Base-by-base conservation (phyloP, 495 filamentous ascomycete species). In the Penicillium waksmanii region DNA sequence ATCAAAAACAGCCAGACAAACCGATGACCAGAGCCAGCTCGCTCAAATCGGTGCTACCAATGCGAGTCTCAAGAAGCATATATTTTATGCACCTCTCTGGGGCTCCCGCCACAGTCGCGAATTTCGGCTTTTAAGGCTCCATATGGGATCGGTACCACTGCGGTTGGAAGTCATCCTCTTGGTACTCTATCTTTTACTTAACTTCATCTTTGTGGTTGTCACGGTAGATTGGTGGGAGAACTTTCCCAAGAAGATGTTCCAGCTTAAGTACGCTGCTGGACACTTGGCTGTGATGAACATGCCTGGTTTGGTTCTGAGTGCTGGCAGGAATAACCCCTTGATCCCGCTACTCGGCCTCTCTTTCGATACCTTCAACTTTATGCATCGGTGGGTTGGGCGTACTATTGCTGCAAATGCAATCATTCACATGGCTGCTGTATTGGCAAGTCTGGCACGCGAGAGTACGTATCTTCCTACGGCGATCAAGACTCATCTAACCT, bases 321-420 rank as follows among this genome's bases (percentile, higher is more conserved):
- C 75, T 17, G 75, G 70, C 4, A 71, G 77, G n/a, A 79, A 80
- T 43, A 80, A 80, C 51, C 75, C 73, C 0, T 56, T 80, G 53
- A 66, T 79, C 15, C 53, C 60, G 18, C 34, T 78, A 18, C 44
- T 79, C n/a, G 73, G 72, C 1, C 55, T 79, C 13, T 65, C 69
- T 3, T 79, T 78, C 21, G 75, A 80, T 50, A 66, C 74, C 0
- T 80, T 79, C 66, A 80, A 80, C 51, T 69, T 79, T 12, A 63
- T 80, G 58, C 77, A 80, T 64, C 77, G 77, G 4, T 80, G 77
- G 77, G 60, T 79, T 15, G 77, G 76, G 17, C 68, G 77, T 15
- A 56, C 75, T 5, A 71, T 79, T 15, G 65, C 73, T 1, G 64
- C 63, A 3, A 76, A 74, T 44, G 66, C 71, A 6, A 51, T 77